Conservation (phyloP, 495 filamentous ascomycete species). For the Penicillium steckii region DNA sequence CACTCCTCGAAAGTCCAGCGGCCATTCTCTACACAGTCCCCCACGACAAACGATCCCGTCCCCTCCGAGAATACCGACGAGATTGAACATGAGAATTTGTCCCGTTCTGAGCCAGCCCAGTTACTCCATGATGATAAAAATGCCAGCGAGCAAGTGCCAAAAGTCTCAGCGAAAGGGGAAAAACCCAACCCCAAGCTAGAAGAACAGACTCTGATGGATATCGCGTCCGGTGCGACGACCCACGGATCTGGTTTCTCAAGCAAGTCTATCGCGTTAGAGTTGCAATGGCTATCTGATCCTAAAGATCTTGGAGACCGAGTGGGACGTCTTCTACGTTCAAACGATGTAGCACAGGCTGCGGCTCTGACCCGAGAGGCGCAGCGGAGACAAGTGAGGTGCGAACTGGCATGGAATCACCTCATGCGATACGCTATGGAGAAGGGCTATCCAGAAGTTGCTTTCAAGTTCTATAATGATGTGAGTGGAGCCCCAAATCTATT, state of each 20-base stretch:
- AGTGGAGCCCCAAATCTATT: constrained; percentile 11
- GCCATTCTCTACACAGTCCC: background rate
- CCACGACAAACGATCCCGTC: background rate
- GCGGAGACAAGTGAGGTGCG: constrained; percentile 56
- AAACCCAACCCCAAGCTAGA: background rate
- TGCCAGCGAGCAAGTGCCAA: background rate
- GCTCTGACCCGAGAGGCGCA: constrained; percentile 61
- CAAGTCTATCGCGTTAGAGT: constrained; percentile 45
- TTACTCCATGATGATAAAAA: background rate
- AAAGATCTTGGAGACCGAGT: constrained; percentile 63
- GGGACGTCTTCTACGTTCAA: constrained; percentile 48
- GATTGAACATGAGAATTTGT: background rate
- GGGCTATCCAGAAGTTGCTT: constrained; percentile 55
- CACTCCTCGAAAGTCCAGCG: background rate
- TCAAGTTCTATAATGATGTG: constrained; percentile 85
- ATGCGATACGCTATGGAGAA: constrained; percentile 67
- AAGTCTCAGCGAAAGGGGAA: background rate
- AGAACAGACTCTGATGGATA: constrained; percentile 16
- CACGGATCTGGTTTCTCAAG: constrained; percentile 6
- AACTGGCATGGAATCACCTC: constrained; percentile 84
- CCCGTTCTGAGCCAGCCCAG: background rate
- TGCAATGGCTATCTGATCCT: constrained; percentile 66
- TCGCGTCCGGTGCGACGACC: constrained; percentile 5
- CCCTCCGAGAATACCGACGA: background rate
- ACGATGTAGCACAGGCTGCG: constrained; percentile 60